phyloP scores from a whole-genome alignment of 108 stramenopile species.

The Bacterosira constricta region DNA sequence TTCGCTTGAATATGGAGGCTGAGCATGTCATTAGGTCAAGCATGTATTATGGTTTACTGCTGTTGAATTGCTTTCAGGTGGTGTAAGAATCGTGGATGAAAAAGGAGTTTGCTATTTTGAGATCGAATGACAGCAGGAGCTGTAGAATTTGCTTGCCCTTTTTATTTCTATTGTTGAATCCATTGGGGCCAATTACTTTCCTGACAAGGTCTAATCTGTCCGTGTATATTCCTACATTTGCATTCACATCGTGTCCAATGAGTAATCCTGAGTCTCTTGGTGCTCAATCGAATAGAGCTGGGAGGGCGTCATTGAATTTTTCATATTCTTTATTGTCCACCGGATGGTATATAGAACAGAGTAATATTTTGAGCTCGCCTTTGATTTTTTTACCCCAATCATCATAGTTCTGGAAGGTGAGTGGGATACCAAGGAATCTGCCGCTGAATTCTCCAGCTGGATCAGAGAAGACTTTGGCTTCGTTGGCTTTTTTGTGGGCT shows the following conservation, averaged over 20 bases:
- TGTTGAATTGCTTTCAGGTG: neutral
- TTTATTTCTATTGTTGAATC: conserved; percentile 1
- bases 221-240: neutral
- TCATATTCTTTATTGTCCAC: too few species aligned
- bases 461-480: neutral
- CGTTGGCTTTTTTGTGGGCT: too few species aligned
- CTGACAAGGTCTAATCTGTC: neutral
- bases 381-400: too few species aligned
- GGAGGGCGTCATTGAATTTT: neutral
- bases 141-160: neutral
- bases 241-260: neutral
- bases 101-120: too few species aligned
- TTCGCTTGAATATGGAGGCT: neutral
- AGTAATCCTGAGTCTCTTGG: neutral
- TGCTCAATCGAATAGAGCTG: neutral
- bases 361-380: too few species aligned
- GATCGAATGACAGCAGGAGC: too few species aligned
- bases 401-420: neutral
- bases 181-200: neutral
- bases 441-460: too few species aligned
- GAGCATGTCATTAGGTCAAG: neutral
- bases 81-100: neutral
- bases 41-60: neutral
- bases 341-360: too few species aligned
- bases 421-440: too few species aligned